Conservation (phyloP, 148 eudicot genomes). For the Chenopodium quinoa region DNA sequence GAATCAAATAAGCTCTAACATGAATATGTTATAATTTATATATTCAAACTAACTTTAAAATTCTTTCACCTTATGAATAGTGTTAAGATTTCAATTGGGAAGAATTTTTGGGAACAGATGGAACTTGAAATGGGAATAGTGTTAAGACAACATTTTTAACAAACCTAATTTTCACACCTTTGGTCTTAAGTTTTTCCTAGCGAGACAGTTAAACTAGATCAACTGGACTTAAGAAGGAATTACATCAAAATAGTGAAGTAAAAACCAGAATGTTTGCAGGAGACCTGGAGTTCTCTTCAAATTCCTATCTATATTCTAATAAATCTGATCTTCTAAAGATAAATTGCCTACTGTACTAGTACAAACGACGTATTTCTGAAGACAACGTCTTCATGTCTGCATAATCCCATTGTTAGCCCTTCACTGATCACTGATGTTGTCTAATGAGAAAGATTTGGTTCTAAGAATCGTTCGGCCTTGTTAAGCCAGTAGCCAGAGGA, state of each 20-base stretch:
- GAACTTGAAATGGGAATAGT: too few relatives aligned
- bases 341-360: not conserved
- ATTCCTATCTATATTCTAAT: not conserved
- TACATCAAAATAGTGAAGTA: not conserved
- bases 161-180: not conserved
- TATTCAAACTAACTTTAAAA: too few relatives aligned
- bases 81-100: too few relatives aligned
- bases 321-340: too few relatives aligned
- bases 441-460: not conserved
- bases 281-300: not conserved
- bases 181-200: too few relatives aligned
- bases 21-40: too few relatives aligned
- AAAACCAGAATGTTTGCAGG: too few relatives aligned
- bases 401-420: not conserved
- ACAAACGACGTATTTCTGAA: not conserved
- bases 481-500: constrained; percentile 28
- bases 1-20: too few relatives aligned
- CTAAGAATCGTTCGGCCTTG: not conserved
- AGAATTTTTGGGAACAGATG: too few relatives aligned
- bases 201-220: not conserved
- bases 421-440: not conserved
- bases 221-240: too few relatives aligned
- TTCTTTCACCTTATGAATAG: too few relatives aligned
- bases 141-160: too few relatives aligned
- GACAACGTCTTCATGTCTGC: not conserved